phyloP scores from a whole-genome alignment of 768 basidiomycete species.

The Suillus bovinus region DNA sequence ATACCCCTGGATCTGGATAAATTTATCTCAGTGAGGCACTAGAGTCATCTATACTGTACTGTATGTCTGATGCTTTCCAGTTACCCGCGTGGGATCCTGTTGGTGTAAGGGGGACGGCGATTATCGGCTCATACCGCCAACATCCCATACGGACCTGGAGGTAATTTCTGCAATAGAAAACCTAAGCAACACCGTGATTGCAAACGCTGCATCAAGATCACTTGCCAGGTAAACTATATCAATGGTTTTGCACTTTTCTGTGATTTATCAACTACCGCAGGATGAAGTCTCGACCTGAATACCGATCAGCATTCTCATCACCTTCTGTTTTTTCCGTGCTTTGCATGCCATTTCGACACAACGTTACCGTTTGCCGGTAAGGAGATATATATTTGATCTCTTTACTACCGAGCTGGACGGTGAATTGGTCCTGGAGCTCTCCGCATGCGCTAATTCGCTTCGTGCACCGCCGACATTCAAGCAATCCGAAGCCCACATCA shows the following conservation, averaged over 20 bases:
- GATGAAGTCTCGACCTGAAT: conserved; percentile 78
- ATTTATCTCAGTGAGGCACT: conserved; percentile 69
- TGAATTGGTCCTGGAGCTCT: conserved; percentile 55
- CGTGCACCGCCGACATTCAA: conserved; percentile 47
- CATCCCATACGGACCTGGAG: conserved; percentile 72
- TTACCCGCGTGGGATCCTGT: conserved; percentile 66
- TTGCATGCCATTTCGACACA: conserved; percentile 77
- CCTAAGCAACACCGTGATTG: conserved; percentile 92
- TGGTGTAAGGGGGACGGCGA: conserved; percentile 32
- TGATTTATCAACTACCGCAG: conserved; percentile 35
- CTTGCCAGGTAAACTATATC: conserved; percentile 64
- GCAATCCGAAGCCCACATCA: conserved; percentile 42
- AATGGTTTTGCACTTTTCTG: conserved; percentile 1
- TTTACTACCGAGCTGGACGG: conserved; percentile 82
- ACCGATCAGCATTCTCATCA: conserved; percentile 73
- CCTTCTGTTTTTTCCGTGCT: conserved; percentile 72
- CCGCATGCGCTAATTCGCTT: conserved; percentile 51
- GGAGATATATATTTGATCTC: conserved; percentile 88
- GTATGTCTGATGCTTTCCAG: conserved; percentile 38
- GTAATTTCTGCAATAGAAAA: conserved; percentile 91
- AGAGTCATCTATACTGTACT: neutral
- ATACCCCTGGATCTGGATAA: conserved; percentile 82
- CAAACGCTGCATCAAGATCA: conserved; percentile 90
- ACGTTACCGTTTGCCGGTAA: conserved; percentile 88
- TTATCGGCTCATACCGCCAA: conserved; percentile 61